Evolutionary conservation across 176 grass and related monocot genomes (phyloP), one percentile per base, ranked within the genome.

Genomic region (Phragmites australis): DNA sequence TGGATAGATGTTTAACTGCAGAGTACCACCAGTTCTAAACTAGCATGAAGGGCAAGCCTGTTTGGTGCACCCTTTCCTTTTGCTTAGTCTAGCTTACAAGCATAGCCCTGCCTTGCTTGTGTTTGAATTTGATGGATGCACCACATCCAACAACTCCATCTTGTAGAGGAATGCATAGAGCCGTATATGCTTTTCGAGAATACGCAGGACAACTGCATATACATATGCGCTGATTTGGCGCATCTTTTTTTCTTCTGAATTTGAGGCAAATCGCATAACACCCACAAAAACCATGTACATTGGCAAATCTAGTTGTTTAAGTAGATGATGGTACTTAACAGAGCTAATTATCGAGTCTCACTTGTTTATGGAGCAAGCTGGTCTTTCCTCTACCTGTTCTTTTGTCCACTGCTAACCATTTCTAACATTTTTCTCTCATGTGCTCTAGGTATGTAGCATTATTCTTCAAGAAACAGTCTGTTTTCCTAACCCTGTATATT

Each of bases 1-100:
- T 57, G 9, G 54, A 72, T 45, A 11, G 67, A 73, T 52, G 65
- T 78, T 59, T 85, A 76, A 60, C 52, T 61, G 52, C 52, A 77
- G 46, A 50, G 58, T 47, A 50, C 25, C 22, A 31, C 12, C 17
- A 46, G 67, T 43, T 74, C 27, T 6, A 21, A 6, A 25, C 9
- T 85, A 72, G 74, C 82, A 89, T 85, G 26, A 81, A 9, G 47
- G 73, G 56, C 87, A 85, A 85, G 87, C 82, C 70, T 85, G 78
- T 82, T 89, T 89, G 87, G 87, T 85, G 82, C 77, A 81, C 6
- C 70, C 40, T 79, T 39, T 63, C 75, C 68, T 76, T 76, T 64
- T 81, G 82, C 87, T 79, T 81, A 27, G 46, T 70, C 76, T 65
- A 43, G 49, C 82, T 89, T 89, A 64, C 87, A 89, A 85, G 86